Evolutionary conservation across 495 filamentous ascomycete genomes (phyloP).

Genomic region (Tirmania nivea): DNA sequence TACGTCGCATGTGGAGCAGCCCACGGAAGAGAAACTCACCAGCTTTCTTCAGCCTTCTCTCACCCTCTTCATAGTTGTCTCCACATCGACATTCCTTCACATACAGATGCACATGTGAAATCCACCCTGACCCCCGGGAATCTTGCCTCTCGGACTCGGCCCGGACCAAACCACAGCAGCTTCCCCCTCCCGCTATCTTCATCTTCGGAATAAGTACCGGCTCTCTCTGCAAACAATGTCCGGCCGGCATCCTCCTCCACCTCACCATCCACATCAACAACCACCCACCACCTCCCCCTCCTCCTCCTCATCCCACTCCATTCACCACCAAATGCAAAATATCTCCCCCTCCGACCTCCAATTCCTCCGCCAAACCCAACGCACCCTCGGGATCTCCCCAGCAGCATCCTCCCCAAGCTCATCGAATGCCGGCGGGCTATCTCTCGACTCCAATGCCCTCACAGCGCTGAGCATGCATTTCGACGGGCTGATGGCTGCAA

Average conservation of each 20-base stretch:
- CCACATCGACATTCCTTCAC: no score
- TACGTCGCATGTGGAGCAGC: no score
- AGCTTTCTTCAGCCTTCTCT: no score
- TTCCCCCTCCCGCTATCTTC: no score
- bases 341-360: background rate
- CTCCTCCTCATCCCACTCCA: background rate
- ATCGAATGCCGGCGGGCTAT: constrained; percentile 1
- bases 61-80: no score
- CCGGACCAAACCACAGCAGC: no score
- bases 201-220: no score
- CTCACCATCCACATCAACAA: background rate
- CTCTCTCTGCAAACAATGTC: background rate
- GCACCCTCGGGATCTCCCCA: background rate
- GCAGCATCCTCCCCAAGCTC: background rate
- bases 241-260: background rate
- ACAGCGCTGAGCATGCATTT: constrained; percentile 16
- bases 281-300: background rate
- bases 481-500: constrained; percentile 14
- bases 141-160: no score
- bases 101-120: no score
- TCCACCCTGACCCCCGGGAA: no score
- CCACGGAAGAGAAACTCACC: no score
- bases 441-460: constrained; percentile 16
- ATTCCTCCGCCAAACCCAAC: background rate
- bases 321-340: background rate